Conservation (phyloP, 176 grass and related monocot species). For the Cenchrus fungigraminus region DNA sequence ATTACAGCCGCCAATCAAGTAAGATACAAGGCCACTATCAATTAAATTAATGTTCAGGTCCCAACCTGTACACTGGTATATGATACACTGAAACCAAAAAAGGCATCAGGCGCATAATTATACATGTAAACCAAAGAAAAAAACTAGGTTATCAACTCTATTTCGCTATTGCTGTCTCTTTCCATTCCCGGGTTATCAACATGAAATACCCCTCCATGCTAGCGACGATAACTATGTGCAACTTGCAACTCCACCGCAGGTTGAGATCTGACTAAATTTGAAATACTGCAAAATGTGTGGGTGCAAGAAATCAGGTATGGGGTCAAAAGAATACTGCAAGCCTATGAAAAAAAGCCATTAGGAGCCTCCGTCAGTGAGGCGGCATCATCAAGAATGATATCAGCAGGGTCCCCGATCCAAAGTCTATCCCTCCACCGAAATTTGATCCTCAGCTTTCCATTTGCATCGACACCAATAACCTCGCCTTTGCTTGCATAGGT, state of each 20-base stretch:
- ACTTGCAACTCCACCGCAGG: conserved; percentile 54
- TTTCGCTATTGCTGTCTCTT: conserved; percentile 51
- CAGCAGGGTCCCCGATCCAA: conserved; percentile 95
- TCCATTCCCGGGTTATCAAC: conserved; percentile 60
- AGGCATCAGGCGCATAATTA: conserved; percentile 76
- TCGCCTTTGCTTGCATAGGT: conserved; percentile 84
- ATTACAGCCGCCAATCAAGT: conserved; percentile 11
- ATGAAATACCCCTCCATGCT: conserved; percentile 45
- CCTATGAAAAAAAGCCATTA: conserved; percentile 71
- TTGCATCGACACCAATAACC: conserved; percentile 90
- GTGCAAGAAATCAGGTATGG: conserved; percentile 65
- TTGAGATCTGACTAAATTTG: conserved; percentile 40
- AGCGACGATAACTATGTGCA: conserved; percentile 61
- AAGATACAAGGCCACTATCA: conserved; percentile 52
- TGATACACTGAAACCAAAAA: conserved; percentile 61
- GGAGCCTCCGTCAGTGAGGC: conserved; percentile 45
- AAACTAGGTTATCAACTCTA: conserved; percentile 66
- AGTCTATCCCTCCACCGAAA: conserved; percentile 94
- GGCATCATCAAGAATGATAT: conserved; percentile 85
- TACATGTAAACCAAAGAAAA: conserved; percentile 57
- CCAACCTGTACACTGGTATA: conserved; percentile 85
- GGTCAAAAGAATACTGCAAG: conserved; percentile 62
- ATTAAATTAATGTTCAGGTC: conserved; percentile 79
- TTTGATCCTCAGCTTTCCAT: conserved; percentile 92
- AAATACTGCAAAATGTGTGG: conserved; percentile 49